phyloP scores from a whole-genome alignment of 2,329 filamentous ascomycete species.

The Exophiala sideris region DNA sequence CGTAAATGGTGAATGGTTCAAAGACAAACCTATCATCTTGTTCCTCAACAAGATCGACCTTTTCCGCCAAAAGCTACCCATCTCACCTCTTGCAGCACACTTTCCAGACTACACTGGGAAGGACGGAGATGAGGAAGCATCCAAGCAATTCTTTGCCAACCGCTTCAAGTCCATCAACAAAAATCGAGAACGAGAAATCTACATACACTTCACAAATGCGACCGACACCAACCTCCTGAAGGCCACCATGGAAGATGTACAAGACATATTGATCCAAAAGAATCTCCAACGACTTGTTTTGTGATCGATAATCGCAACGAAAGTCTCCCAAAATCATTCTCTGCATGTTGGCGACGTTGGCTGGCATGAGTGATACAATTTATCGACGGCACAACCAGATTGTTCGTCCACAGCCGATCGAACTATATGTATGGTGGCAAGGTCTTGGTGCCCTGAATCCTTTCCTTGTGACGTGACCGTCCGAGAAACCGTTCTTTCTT shows the following conservation, averaged over 20 bases:
- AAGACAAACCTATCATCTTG: constrained; percentile 74
- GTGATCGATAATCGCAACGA: constrained; percentile 40
- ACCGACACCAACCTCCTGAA: constrained; percentile 72
- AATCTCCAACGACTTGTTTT: constrained; percentile 76
- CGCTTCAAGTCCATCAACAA: constrained; percentile 75
- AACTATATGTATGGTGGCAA: no score
- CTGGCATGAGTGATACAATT: constrained; percentile 3
- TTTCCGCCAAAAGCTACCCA: constrained; percentile 71
- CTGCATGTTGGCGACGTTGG: background rate
- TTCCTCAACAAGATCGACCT: constrained; percentile 88
- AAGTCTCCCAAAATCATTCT: background rate
- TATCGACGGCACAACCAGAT: background rate
- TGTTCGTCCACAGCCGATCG: no score
- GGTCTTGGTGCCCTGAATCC: no score
- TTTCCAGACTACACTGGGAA: constrained; percentile 77
- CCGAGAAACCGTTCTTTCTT: no score
- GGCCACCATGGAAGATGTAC: constrained; percentile 80
- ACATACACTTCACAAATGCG: constrained; percentile 58
- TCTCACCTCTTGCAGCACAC: constrained; percentile 68
- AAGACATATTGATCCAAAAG: constrained; percentile 84
- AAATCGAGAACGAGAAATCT: constrained; percentile 55
- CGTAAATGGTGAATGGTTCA: constrained; percentile 83
- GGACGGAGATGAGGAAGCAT: constrained; percentile 67
- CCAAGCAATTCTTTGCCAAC: constrained; percentile 77
- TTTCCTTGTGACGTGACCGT: no score